phyloP scores from a whole-genome alignment of 2,329 filamentous ascomycete genomes.

The Botrytis paeoniae region DNA sequence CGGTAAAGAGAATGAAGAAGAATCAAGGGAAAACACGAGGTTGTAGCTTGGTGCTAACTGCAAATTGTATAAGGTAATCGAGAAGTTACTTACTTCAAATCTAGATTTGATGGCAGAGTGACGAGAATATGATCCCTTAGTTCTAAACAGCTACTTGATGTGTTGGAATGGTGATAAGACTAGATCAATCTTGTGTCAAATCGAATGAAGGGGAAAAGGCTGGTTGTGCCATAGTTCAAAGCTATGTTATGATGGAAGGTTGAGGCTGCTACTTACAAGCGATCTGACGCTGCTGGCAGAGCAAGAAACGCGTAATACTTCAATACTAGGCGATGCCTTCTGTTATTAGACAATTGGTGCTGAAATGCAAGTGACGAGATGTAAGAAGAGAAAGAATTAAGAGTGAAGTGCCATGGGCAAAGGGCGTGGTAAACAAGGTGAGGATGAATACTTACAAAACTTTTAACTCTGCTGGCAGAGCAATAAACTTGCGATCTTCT shows the following conservation, averaged over 20 bases:
- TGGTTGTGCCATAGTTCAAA: not conserved
- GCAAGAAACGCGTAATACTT: not conserved
- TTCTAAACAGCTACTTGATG: not conserved
- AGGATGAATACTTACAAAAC: not conserved
- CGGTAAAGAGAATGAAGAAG: not conserved
- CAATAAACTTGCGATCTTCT: not conserved
- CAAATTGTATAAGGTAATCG: not conserved
- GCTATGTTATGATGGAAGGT: not conserved
- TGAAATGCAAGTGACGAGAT: not conserved
- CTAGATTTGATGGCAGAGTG: not conserved
- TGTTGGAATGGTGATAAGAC: not conserved
- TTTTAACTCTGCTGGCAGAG: not conserved
- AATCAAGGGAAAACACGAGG: not conserved
- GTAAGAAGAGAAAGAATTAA: not conserved
- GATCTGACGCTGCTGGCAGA: not conserved
- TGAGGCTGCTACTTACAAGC: not conserved
- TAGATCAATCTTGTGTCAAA: not conserved
- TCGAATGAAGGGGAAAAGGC: too few relatives aligned
- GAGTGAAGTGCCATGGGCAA: not conserved
- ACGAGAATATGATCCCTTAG: not conserved
- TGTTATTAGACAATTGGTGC: not conserved
- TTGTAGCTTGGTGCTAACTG: not conserved
- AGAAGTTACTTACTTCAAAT: not conserved
- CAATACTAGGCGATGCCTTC: not conserved
- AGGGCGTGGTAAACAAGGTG: not conserved